Evolutionary conservation across 2,329 filamentous ascomycete genomes (phyloP).

Genomic region (Tolypocladium tropicale): DNA sequence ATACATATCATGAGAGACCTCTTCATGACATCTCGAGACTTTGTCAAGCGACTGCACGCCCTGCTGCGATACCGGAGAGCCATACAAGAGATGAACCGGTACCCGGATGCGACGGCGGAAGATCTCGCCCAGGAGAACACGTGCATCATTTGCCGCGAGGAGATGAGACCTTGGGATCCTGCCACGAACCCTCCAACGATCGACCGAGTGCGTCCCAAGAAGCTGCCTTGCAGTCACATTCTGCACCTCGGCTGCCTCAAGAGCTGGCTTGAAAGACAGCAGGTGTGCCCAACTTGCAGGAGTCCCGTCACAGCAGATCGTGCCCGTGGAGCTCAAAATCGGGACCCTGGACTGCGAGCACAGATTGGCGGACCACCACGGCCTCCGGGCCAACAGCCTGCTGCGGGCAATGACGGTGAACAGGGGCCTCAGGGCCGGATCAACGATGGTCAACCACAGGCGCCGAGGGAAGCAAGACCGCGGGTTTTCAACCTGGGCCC

Average conservation of each 20-base stretch:
- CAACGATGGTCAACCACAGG: conserved; percentile 9
- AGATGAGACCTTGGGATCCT: conserved; percentile 74
- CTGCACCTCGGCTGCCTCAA: conserved; percentile 89
- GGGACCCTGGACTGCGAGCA: conserved; percentile 18
- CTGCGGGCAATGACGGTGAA: conserved; percentile 5
- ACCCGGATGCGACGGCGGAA: conserved; percentile 80
- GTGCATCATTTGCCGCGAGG: conserved; percentile 95
- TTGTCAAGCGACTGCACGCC: conserved; percentile 80
- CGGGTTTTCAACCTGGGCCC: conserved; percentile 66
- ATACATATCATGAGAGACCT: conserved; percentile 96
- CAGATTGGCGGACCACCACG: conserved; percentile 15
- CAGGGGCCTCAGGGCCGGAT: conserved; percentile 4
- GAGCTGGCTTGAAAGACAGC: conserved; percentile 94
- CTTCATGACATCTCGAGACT: conserved; percentile 87
- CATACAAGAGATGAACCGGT: conserved; percentile 87
- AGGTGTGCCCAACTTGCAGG: conserved; percentile 92
- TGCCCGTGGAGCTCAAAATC: conserved; percentile 14
- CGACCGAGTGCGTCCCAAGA: conserved; percentile 83
- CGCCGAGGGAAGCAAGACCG: conserved; percentile 28
- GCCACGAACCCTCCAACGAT: conserved; percentile 54
- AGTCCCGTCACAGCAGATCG: conserved; percentile 51
- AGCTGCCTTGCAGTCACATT: conserved; percentile 91
- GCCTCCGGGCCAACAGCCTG: conserved; percentile 5
- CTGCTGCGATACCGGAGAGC: conserved; percentile 85
- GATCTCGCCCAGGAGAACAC: conserved; percentile 82